Evolutionary conservation across 179 eudicot species (phyloP), one percentile per base, ranked within the genome.

Genomic region (Pouteria campechiana): DNA sequence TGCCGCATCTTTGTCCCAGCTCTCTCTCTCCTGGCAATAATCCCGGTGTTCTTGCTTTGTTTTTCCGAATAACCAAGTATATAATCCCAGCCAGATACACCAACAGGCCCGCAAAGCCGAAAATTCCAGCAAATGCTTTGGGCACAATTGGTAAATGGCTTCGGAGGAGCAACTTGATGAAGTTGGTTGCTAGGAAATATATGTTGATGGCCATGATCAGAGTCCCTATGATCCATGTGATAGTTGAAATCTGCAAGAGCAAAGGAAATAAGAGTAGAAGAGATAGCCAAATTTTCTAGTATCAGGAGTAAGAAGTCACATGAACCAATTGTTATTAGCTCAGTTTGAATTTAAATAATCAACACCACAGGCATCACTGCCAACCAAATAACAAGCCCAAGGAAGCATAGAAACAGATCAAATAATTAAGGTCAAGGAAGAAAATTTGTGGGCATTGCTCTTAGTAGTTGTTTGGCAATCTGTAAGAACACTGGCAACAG

Each of bases 151-250:
- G 52, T 30, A 80, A 29, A 61, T 75, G 72, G 67, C 87, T 80
- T 39, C 69, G 70, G 25, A 76, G 53, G 41, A 92, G 78, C 32
- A 82, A 64, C 52, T 70, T 60, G 41, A 83, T 54, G 57, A 87
- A 74, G 57, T 70, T 72, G 50, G 79, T 63, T 18, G 69, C 74
- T 0, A 92, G 73, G 55, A 77, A 92, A 70, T 79, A 92, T 17
- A 92, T 58, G 45, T 92, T 92, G 32, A 92, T 83, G 57, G 61
- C 83, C 85, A 92, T 92, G 34, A 92, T 79, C 42, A 92, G 54
- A 37, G 81, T 70, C 21, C 96, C 92, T 33, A 92, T 87, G 16
- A 72, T 28, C 99, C 99, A 92, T 25, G 96, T 79, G 37, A 72
- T 55, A 43, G 83, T 75, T 21, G 99, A 72, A 54, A 87, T 56